Percentiles rank a stretch among this genome's conserved stretches.
phyloP scores from a whole-genome alignment of 2,329 filamentous ascomycete species.

The Cladosporium austrohemisphaericum region DNA sequence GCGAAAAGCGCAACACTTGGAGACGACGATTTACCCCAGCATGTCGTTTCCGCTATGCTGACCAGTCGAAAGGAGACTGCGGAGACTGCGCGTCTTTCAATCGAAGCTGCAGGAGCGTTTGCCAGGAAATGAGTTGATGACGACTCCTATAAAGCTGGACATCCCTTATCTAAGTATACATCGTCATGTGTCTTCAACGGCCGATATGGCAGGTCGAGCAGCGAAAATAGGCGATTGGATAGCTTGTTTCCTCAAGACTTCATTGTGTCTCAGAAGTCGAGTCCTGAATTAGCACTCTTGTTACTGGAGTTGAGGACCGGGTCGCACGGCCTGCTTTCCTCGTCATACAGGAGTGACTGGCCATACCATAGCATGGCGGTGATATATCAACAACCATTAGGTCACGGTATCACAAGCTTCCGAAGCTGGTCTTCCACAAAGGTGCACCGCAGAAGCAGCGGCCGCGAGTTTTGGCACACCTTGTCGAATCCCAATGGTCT shows the following conservation, averaged over 20 bases:
- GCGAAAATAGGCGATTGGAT: background rate
- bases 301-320: no score
- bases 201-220: background rate
- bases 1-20: no score
- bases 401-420: no score
- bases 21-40: no score
- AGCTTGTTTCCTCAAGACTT: no score
- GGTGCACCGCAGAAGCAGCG: background rate
- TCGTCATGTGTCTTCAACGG: background rate
- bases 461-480: background rate
- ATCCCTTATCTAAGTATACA: background rate
- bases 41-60: conserved; percentile 18
- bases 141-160: background rate
- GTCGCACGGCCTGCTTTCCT: no score
- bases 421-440: no score
- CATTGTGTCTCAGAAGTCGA: background rate
- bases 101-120: conserved; percentile 14
- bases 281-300: background rate
- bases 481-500: background rate
- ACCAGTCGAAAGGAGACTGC: conserved; percentile 16
- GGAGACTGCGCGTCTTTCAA: conserved; percentile 9
- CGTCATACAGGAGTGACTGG: no score
- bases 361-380: no score
- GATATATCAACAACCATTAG: no score
- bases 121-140: conserved; percentile 4